Evolutionary conservation across 345 rosid species (phyloP).

Genomic region (Sonneratia caseolaris): DNA sequence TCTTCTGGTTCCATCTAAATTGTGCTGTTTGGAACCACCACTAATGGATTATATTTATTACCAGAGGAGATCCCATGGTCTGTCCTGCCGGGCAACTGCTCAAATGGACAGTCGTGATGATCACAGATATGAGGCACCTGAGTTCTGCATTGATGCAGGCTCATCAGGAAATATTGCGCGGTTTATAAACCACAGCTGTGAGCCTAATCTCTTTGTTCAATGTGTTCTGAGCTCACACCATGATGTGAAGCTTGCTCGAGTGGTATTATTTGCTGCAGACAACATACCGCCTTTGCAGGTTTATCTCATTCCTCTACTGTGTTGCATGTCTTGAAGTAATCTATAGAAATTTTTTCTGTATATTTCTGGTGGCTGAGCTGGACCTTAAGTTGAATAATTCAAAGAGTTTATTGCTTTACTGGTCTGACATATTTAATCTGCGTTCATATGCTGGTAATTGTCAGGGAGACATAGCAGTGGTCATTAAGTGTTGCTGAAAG

Average conservation of each 20-base stretch:
- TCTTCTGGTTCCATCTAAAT: no score
- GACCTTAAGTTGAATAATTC: background rate
- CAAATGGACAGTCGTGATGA: constrained; percentile 23
- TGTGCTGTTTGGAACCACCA: background rate
- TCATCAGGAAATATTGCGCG: constrained; percentile 71
- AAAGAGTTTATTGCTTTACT: no score
- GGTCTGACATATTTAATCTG: no score
- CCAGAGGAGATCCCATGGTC: constrained; percentile 58
- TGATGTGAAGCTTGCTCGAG: constrained; percentile 70
- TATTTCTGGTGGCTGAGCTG: background rate
- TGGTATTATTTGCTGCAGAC: constrained; percentile 88
- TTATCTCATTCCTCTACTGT: background rate
- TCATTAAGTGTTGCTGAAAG: no score
- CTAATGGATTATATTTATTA: background rate
- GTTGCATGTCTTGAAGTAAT: background rate
- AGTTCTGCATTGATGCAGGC: constrained; percentile 89
- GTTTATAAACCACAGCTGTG: constrained; percentile 90
- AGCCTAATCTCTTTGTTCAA: constrained; percentile 89
- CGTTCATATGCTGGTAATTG: no score
- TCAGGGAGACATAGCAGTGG: no score
- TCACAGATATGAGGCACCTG: constrained; percentile 53
- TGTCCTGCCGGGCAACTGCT: constrained; percentile 22
- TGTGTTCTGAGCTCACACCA: constrained; percentile 76
- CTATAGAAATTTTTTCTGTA: background rate
- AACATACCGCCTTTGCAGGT: constrained; percentile 95